Conservation (phyloP, 768 basidiomycete genomes). For the Amanita fuliginea region DNA sequence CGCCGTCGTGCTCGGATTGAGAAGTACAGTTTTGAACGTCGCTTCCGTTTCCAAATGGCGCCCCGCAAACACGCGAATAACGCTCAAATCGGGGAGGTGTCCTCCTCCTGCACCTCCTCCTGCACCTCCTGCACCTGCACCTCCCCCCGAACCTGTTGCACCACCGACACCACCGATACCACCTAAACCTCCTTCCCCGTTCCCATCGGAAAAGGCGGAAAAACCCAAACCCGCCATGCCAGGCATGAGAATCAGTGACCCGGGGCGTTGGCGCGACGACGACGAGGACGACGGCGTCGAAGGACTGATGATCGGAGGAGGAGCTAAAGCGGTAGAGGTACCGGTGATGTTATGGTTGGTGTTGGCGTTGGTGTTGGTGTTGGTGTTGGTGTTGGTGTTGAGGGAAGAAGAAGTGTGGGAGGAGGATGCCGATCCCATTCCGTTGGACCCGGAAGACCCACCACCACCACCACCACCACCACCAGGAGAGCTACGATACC, state of each 20-base stretch:
- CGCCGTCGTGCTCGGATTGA: conserved; percentile 79
- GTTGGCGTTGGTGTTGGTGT: too few relatives aligned
- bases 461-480: too few relatives aligned
- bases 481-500: conserved; percentile 9
- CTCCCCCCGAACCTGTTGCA: too few relatives aligned
- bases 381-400: too few relatives aligned
- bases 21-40: conserved; percentile 94
- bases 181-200: conserved; percentile 9
- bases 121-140: conserved; percentile 24
- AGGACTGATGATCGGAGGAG: conserved; percentile 22
- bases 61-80: conserved; percentile 94
- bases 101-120: conserved; percentile 24
- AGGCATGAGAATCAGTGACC: conserved; percentile 58
- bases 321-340: conserved; percentile 26
- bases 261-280: conserved; percentile 64
- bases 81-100: conserved; percentile 77
- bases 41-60: conserved; percentile 85
- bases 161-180: too few relatives aligned
- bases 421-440: not conserved
- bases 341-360: too few relatives aligned
- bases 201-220: conserved; percentile 11
- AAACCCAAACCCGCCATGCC: conserved; percentile 23
- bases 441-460: conserved; percentile 6
- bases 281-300: too few relatives aligned
- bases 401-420: too few relatives aligned